Conservation (phyloP, 2,329 filamentous ascomycete genomes). For the Fusarium poae region DNA sequence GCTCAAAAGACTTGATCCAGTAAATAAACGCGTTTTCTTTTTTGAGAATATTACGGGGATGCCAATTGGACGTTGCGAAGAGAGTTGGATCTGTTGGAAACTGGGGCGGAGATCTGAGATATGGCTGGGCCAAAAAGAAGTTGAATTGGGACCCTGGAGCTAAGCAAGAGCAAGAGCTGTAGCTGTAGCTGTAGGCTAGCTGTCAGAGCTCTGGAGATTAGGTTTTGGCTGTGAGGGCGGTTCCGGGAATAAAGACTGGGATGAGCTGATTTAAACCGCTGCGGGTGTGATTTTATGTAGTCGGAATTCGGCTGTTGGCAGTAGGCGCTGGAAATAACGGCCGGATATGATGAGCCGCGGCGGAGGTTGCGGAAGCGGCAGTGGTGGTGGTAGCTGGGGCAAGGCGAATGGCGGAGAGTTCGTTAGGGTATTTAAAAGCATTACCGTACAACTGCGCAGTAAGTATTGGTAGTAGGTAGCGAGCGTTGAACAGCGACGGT, state of each 20-base stretch:
- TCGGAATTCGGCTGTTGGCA: slow-evolving; percentile 43
- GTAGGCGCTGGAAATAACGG: slow-evolving; percentile 51
- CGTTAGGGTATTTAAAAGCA: slow-evolving; percentile 23
- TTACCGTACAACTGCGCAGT: slow-evolving; percentile 1
- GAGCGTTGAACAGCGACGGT: slow-evolving; percentile 1
- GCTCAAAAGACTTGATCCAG: slow-evolving; percentile 24
- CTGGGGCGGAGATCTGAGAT: slow-evolving; percentile 35
- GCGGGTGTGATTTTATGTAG: slow-evolving; percentile 27
- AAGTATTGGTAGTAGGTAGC: not conserved
- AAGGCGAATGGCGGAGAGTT: slow-evolving; percentile 29
- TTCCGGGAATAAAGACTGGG: slow-evolving; percentile 39
- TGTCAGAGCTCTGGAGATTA: slow-evolving; percentile 24
- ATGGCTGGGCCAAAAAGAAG: slow-evolving; percentile 25
- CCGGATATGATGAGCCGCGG: slow-evolving; percentile 39
- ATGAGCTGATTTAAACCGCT: slow-evolving; percentile 23
- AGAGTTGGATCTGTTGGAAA: slow-evolving; percentile 31
- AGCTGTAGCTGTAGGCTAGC: slow-evolving; percentile 32
- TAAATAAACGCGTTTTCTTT: slow-evolving; percentile 9
- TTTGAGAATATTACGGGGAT: slow-evolving; percentile 24
- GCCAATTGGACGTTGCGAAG: slow-evolving; percentile 25
- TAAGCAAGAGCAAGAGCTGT: slow-evolving; percentile 16
- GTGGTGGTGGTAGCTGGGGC: slow-evolving; percentile 28
- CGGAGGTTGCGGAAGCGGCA: slow-evolving; percentile 32
- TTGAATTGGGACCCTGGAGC: slow-evolving; percentile 9
- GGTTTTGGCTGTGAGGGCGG: slow-evolving; percentile 14